phyloP scores from a whole-genome alignment of 2,329 filamentous ascomycete genomes.

The Ophioceras dolichostomum region DNA sequence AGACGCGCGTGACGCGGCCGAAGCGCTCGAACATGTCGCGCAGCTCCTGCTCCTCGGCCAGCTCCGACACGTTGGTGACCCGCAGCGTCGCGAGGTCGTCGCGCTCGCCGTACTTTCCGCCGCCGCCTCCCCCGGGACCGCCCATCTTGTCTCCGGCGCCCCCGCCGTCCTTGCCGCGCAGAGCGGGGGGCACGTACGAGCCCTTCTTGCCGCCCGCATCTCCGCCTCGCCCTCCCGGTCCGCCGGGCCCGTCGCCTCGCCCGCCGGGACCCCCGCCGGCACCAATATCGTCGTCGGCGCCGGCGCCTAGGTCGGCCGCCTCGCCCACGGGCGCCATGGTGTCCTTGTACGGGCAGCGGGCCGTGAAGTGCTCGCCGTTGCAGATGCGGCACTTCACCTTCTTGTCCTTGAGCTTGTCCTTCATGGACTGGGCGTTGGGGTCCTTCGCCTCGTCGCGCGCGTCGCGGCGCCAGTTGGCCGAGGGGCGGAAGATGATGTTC shows the following conservation, averaged over 20 bases:
- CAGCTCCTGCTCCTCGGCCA: conserved; percentile 91
- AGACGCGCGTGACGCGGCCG: conserved; percentile 91
- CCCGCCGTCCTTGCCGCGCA: conserved; percentile 64
- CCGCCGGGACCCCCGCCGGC: conserved; percentile 33
- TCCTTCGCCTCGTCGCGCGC: conserved; percentile 67
- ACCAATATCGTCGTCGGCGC: conserved; percentile 41
- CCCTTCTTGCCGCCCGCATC: conserved; percentile 51
- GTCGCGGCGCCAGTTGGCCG: conserved; percentile 86
- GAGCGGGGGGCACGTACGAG: conserved; percentile 87
- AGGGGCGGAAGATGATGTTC: conserved; percentile 95
- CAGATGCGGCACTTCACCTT: conserved; percentile 99
- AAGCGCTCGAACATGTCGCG: conserved; percentile 98
- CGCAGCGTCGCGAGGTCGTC: conserved; percentile 93
- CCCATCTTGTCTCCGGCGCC: conserved; percentile 89
- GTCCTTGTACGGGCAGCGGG: conserved; percentile 98
- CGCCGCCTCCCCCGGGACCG: conserved; percentile 35
- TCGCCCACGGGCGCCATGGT: conserved; percentile 86
- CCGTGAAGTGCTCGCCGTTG: conserved; percentile 97
- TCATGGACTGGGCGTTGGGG: conserved; percentile 60
- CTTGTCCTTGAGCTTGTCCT: conserved; percentile 89
- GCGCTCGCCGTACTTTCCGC: conserved; percentile 79
- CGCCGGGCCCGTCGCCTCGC: conserved; percentile 36
- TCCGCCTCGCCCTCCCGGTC: conserved; percentile 33
- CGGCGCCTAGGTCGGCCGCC: conserved; percentile 43
- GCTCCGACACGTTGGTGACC: conserved; percentile 96